Percentiles rank a stretch among this genome's conserved stretches.
Conservation (phyloP, 169 alveolate species). For the Blepharisma undulans region DNA sequence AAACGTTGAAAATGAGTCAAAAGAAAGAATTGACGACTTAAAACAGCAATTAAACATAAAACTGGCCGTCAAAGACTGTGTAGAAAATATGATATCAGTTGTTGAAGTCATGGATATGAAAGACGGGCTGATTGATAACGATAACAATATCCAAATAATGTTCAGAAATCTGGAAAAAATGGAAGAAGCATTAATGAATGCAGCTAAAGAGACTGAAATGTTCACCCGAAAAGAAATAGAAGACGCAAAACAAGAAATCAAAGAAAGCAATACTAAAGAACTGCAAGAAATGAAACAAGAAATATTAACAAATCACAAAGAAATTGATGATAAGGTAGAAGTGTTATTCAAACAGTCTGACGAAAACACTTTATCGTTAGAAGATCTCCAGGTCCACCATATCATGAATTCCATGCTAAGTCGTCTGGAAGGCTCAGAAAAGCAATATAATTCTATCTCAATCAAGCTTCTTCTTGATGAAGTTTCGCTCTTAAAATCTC, state of each 20-base stretch:
- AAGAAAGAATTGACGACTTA: not conserved
- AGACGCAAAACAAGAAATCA: not conserved
- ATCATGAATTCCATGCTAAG: not conserved
- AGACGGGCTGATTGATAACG: not conserved
- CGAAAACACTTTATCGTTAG: not conserved
- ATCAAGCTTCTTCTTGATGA: not conserved
- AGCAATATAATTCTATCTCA: not conserved
- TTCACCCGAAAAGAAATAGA: not conserved
- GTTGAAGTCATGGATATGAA: not conserved
- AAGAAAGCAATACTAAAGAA: not conserved
- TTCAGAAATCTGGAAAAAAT: slow-evolving; percentile 22
- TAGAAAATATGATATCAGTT: not conserved
- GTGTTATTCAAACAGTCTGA: not conserved
- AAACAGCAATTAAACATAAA: not conserved
- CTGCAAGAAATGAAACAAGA: not conserved
- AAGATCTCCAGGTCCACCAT: slow-evolving; percentile 5
- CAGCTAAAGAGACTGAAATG: not conserved
- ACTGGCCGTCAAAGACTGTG: not conserved
- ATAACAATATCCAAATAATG: not conserved
- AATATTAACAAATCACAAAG: not conserved
- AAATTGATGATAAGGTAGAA: not conserved
- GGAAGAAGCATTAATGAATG: not conserved
- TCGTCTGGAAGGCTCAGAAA: not conserved
- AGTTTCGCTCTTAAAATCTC: not conserved
- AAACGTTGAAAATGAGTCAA: not conserved